phyloP scores from a whole-genome alignment of 768 basidiomycete species.

The Pisolithus microcarpus region DNA sequence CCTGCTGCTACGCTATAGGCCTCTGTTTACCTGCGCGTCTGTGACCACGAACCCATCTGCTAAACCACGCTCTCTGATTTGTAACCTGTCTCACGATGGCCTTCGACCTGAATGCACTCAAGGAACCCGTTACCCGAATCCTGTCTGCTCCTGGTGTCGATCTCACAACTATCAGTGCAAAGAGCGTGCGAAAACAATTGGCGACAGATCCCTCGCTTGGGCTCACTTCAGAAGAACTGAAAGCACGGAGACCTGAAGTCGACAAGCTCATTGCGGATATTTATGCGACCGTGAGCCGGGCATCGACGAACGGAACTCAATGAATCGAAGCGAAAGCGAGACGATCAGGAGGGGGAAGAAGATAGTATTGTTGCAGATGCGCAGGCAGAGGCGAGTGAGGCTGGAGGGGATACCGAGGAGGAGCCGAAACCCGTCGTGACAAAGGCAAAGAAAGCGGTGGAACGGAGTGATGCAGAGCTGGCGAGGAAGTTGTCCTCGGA shows the following conservation, averaged over 20 bases:
- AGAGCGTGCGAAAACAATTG: slow-evolving; percentile 77
- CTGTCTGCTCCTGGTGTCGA: slow-evolving; percentile 72
- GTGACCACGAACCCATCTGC: no score
- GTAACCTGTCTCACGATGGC: slow-evolving; percentile 31
- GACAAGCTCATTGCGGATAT: slow-evolving; percentile 62
- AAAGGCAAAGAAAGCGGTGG: slow-evolving; percentile 39
- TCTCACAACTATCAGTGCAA: slow-evolving; percentile 76
- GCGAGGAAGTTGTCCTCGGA: slow-evolving; percentile 66
- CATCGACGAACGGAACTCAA: slow-evolving; percentile 12
- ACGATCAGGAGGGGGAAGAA: slow-evolving; percentile 23
- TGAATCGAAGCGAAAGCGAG: slow-evolving; percentile 22
- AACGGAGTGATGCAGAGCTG: slow-evolving; percentile 61
- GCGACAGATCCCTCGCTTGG: slow-evolving; percentile 39
- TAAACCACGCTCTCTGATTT: not conserved
- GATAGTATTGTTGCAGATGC: slow-evolving; percentile 2
- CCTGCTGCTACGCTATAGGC: no score
- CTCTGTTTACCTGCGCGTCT: no score
- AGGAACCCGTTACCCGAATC: slow-evolving; percentile 58
- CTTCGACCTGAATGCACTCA: slow-evolving; percentile 48
- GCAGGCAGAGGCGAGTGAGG: slow-evolving; percentile 14
- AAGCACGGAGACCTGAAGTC: slow-evolving; percentile 59
- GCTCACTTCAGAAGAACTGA: slow-evolving; percentile 54
- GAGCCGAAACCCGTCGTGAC: slow-evolving; percentile 32
- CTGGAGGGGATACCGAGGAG: slow-evolving; percentile 8
- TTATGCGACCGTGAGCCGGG: slow-evolving; percentile 51